These are phyloP conservation scores for Apiospora koreana DNA, from an alignment of 2,329 filamentous ascomycete genomes.

Conservation along the genomic window DNA sequence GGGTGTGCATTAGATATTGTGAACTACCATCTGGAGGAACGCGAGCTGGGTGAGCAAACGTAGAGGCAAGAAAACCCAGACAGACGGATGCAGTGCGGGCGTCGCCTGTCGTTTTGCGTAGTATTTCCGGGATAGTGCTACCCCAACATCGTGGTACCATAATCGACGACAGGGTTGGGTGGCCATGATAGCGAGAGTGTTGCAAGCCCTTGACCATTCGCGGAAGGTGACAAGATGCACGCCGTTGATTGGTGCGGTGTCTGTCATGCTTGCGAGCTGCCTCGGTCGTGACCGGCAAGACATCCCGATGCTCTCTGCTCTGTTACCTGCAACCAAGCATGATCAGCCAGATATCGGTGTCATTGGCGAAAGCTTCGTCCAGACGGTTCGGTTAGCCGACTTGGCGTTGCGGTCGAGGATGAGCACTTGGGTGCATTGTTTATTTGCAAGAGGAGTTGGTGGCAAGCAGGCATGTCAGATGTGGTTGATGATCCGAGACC, in stretches of 20 bases:
- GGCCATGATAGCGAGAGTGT: background rate
- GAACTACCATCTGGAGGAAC: background rate
- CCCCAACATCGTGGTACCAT: background rate
- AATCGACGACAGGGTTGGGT: background rate
- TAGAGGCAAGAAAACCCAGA: background rate
- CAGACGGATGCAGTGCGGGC: background rate
- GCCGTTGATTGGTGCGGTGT: background rate
- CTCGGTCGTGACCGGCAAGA: background rate
- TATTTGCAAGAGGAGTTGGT: too few species aligned
- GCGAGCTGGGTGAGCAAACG: background rate
- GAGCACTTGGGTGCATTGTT: too few species aligned
- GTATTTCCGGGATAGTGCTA: background rate
- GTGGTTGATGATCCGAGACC: too few species aligned
- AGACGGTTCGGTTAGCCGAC: background rate
- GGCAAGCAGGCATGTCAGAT: too few species aligned
- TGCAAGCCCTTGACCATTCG: background rate
- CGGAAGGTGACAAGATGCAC: background rate
- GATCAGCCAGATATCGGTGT: background rate
- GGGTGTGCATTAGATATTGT: too few species aligned
- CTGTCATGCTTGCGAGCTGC: background rate
- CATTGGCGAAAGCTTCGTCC: slow-evolving; percentile 13
- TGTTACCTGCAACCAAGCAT: background rate
- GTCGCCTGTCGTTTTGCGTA: background rate
- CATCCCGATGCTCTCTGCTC: background rate
- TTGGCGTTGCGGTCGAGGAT: background rate